Base-by-base conservation (phyloP, 257 asterid genomes). In the Solanum peruvianum region DNA sequence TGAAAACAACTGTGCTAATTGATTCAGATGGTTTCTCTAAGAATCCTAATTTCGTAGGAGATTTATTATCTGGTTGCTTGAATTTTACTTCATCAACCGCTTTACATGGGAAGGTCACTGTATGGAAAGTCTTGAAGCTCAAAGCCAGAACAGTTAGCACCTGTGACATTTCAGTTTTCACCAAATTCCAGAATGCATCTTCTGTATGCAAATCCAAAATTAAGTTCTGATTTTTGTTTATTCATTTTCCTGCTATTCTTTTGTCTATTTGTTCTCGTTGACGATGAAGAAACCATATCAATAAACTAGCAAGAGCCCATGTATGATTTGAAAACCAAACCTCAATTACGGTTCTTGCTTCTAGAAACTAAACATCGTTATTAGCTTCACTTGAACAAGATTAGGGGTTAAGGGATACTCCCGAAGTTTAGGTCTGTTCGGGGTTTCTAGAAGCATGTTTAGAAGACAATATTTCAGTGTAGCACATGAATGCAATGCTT, bases 61-160 rank as follows among this genome's bases (percentile, higher is more conserved):
- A 94, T 56, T 77, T 41, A 18, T 4, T 0, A 0, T 23, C 85
- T 9, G 95, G 95, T 1, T 88, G 92, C 87, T 71, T 92, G 85
- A 94, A 92, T 56, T 93, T 94, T 71, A 93, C 92, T 15, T 92
- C 98, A 2, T 72, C 92, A 2, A 87, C 93, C 20, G 85, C 89
- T 6, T 87, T 94, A 47, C 91, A 89, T 7, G 94, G 98, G 75
- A 88, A 86, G 80, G 93, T 91, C 13, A 91, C 88, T 82, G 89
- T 92, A 81, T 73, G 90, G 86, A 92, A 90, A 1, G 4, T 91
- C 37, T 90, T 93, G 82, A 92, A 90, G n/a, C 73, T 89, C 3
- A 91, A 93, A 88, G 91, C 90, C 18, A 90, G 90, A 4, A 85
- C 91, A 47, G 45, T 80, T 71, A 92, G 92, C 83, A 88, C 91